Evolutionary conservation across 257 asterid species (phyloP), one percentile per base, ranked within the genome.

Genomic region (Ballota nigra): DNA sequence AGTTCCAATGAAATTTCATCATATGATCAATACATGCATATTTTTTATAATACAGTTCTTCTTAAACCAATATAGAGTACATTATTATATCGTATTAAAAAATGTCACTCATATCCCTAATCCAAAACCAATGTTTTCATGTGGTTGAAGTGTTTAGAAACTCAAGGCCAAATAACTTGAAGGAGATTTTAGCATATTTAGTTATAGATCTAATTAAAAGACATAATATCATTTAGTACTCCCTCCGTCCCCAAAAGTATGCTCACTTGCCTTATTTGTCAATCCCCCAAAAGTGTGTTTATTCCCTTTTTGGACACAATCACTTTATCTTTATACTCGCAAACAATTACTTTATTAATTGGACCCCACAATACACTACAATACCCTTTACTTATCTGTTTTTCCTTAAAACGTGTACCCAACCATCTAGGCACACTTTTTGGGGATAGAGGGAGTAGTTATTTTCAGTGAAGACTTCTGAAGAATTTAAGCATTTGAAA

Each of bases 391-490:
- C n/a, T n/a, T n/a, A n/a, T n/a, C n/a, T n/a, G n/a, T n/a, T n/a
- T n/a, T n/a, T n/a, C n/a, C n/a, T n/a, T n/a, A n/a, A n/a, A n/a
- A n/a, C n/a, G n/a, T n/a, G n/a, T n/a, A n/a, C n/a, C n/a, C n/a
- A n/a, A n/a, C n/a, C n/a, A n/a, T n/a, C n/a, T n/a, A n/a, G n/a
- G n/a, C n/a, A n/a, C n/a, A n/a, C n/a, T n/a, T n/a, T n/a, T n/a
- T n/a, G n/a, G n/a, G n/a, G n/a, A n/a, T n/a, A n/a, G n/a, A n/a
- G n/a, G n/a, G n/a, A n/a, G n/a, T 33, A 60, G 1, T 11, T 41
- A 43, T 59, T 24, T 52, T 51, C 36, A 69, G 33, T 63, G 53
- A 34, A 60, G n/a, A n/a, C n/a, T n/a, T n/a, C n/a, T n/a, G n/a
- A n/a, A n/a, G n/a, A n/a, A n/a, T n/a, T n/a, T n/a, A n/a, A n/a